Evolutionary conservation across 345 rosid species (phyloP).

Genomic region (Brassica juncea): DNA sequence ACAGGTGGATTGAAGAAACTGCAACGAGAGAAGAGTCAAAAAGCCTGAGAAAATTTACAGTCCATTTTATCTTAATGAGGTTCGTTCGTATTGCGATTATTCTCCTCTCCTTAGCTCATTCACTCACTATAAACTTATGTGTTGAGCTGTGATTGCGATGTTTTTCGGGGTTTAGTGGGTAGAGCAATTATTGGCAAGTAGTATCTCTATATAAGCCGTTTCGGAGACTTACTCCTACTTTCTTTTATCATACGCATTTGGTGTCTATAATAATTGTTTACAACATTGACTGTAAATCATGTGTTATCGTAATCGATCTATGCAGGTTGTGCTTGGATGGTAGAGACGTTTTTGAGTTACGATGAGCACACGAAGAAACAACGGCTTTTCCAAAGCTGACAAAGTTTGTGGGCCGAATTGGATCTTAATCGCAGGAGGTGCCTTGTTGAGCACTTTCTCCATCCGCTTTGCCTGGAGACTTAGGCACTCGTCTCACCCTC

Average conservation of each 20-base stretch:
- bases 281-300: too few relatives aligned
- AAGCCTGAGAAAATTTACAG: background rate
- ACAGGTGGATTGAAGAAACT: conserved; percentile 1
- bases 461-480: conserved; percentile 89
- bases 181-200: background rate
- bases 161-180: background rate
- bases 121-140: background rate
- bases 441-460: conserved; percentile 89
- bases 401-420: conserved; percentile 62
- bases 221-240: background rate
- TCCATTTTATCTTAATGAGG: conserved; percentile 23
- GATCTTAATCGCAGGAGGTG: conserved; percentile 96
- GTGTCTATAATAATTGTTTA: background rate
- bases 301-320: background rate
- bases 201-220: background rate
- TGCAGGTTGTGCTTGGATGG: conserved; percentile 66
- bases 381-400: conserved; percentile 52
- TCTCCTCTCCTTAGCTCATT: background rate
- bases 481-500: conserved; percentile 70
- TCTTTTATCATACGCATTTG: background rate
- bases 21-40: background rate
- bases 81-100: conserved; percentile 8
- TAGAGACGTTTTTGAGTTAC: conserved; percentile 38
- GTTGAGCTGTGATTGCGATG: background rate
- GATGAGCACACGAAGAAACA: conserved; percentile 60